A percentile compares a stretch with the other conserved stretches of the same genome.
These are phyloP conservation scores for Aurinia saxatilis DNA, from an alignment of 345 rosid genomes.

Conservation along the genomic window DNA sequence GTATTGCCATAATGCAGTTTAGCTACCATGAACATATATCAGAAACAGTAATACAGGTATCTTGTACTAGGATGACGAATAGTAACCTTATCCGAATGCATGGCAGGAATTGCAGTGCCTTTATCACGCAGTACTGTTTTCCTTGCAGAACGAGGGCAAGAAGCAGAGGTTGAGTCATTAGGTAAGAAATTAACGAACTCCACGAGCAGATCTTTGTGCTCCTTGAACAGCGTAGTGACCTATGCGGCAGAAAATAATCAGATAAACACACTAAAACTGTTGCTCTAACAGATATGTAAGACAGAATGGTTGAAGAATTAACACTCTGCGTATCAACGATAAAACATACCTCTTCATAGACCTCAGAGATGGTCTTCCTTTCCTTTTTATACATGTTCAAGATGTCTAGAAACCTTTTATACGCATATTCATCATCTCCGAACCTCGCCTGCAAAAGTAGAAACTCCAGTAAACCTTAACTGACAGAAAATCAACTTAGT, in stretches of 20 bases:
- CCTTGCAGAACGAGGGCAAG: slow-evolving; percentile 33
- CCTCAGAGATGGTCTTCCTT: slow-evolving; percentile 76
- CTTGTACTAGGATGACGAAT: background rate
- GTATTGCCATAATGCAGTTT: slow-evolving; percentile 12
- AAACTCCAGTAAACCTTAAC: slow-evolving; percentile 3
- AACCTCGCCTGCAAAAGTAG: slow-evolving; percentile 61
- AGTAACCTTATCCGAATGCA: slow-evolving; percentile 56
- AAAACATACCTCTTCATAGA: slow-evolving; percentile 69
- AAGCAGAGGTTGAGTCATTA: slow-evolving; percentile 41
- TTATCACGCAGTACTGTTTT: slow-evolving; percentile 48
- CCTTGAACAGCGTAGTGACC: slow-evolving; percentile 77
- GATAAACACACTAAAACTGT: background rate
- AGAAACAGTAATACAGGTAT: background rate
- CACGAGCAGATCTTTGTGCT: slow-evolving; percentile 69
- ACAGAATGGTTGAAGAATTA: slow-evolving; percentile 1
- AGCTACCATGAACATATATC: background rate
- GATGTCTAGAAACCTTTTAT: slow-evolving; percentile 83
- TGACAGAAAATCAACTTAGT: background rate
- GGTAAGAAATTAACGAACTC: slow-evolving; percentile 89
- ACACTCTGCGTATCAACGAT: background rate
- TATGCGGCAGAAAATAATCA: slow-evolving; percentile 26
- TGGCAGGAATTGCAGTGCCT: slow-evolving; percentile 46
- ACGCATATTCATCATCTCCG: slow-evolving; percentile 78
- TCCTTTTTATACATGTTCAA: slow-evolving; percentile 82
- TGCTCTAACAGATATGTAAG: background rate